A percentile compares a stretch with the other conserved stretches of the same genome.
These are phyloP conservation scores for Diospyros lotus DNA, from an alignment of 148 eudicot species.

Conservation along the genomic window DNA sequence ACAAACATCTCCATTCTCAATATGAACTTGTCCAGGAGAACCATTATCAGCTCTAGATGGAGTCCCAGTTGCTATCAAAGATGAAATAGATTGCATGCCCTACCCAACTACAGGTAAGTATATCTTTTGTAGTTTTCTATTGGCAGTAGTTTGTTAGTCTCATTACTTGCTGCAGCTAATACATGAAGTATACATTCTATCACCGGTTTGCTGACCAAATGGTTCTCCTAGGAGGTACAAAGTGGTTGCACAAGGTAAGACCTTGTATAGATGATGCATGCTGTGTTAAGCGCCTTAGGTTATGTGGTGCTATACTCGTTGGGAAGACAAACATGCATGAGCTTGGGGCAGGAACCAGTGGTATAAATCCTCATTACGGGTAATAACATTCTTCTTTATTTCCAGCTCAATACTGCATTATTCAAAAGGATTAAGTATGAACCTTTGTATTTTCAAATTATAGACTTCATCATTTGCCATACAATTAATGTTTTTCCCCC, in stretches of 20 bases:
- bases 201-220: not conserved
- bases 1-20: not conserved
- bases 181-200: not conserved
- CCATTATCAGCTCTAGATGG: slow-evolving; percentile 85
- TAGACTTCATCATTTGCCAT: not conserved
- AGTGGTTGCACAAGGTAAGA: slow-evolving; percentile 81
- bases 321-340: slow-evolving; percentile 99
- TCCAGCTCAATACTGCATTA: not conserved
- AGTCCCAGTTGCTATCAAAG: slow-evolving; percentile 86
- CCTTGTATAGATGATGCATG: slow-evolving; percentile 68
- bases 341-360: slow-evolving; percentile 96
- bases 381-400: slow-evolving; percentile 23
- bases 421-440: not conserved
- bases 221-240: slow-evolving; percentile 76
- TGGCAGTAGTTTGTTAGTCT: not conserved
- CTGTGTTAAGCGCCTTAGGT: slow-evolving; percentile 68
- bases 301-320: slow-evolving; percentile 84
- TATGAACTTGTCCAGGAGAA: slow-evolving; percentile 49
- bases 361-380: slow-evolving; percentile 99
- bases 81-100: slow-evolving; percentile 92
- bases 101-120: slow-evolving; percentile 89
- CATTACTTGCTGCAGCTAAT: not conserved
- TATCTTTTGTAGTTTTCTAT: not conserved
- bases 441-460: not conserved
- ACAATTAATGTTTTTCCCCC: not conserved